Evolutionary conservation across 2,329 filamentous ascomycete species (phyloP), one percentile per base, ranked within the genome.

Genomic region (Fusarium zealandicum): DNA sequence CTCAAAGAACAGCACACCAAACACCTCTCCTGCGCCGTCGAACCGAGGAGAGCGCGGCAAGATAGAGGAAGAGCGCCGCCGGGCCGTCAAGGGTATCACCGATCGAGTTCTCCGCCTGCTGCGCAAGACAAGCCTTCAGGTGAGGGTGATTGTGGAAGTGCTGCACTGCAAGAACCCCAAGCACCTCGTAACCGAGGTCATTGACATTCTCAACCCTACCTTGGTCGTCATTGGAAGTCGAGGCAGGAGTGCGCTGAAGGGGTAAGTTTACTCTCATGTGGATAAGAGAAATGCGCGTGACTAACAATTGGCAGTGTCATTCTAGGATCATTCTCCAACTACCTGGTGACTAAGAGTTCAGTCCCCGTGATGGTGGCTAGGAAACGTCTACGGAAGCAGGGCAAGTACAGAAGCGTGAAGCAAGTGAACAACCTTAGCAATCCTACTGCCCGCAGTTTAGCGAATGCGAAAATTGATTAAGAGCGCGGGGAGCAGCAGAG

Each of bases 151-250:
- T 43, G 89, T 99, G 28, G 95, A 99, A 75, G 93, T 98, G 22
- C 89, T 99, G 63, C 95, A 98, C 75, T 98, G 95, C 87, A 98
- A 97, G 81, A 97, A 90, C 69, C 92, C 95, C 4, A 93, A 95
- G 73, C 93, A 97, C 72, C 83, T 98, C 78, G 92, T 99, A 61
- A 96, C 92, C 1, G 95, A 98, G 78, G 92, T 97, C 76, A 98
- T 99, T 73, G 95, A 99, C 72, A 85, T 91, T 60, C 83, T 98
- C 45, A 90, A 89, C 61, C 95, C 95, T 5, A 98, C 93, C 1
- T 79, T 99, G 54, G 93, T 97, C 16, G 92, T 99, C 63, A 85
- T 98, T 53, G 95, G 95, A 42, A 96, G 92, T 58, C 84, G 95
- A 65, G 95, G 95, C 25, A 86, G 93, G 61, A 96, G 92, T 73